Evolutionary conservation across 345 rosid species (phyloP).

Genomic region (Iberis pinnata): DNA sequence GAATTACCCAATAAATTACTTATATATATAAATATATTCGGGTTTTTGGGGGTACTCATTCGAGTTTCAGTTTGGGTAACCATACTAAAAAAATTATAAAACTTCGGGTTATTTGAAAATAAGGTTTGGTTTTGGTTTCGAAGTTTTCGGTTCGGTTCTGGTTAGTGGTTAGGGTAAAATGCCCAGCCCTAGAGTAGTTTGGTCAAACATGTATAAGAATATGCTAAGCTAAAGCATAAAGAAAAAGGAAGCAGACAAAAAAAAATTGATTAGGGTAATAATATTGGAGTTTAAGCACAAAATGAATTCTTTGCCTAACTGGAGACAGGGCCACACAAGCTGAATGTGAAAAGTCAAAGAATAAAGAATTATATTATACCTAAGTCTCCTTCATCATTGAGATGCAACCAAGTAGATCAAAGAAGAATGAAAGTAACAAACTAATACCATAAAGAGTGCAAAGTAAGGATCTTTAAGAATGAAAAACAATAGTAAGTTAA

Average conservation of each 20-base stretch:
- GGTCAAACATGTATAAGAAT: background rate
- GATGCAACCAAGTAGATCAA: background rate
- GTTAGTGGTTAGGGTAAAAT: too few species aligned
- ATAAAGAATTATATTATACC: background rate
- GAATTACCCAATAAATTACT: too few species aligned
- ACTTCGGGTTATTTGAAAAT: too few species aligned
- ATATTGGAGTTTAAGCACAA: too few species aligned
- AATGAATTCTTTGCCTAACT: background rate
- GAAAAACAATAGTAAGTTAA: background rate
- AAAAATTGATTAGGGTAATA: too few species aligned
- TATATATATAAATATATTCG: too few species aligned
- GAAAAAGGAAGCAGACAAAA: too few species aligned
- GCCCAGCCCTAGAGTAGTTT: background rate
- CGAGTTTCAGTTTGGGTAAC: too few species aligned
- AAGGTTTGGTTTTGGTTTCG: too few species aligned
- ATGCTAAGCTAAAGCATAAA: background rate
- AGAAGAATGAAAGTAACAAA: background rate
- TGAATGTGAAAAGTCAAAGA: slow-evolving; percentile 2
- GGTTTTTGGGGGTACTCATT: too few species aligned
- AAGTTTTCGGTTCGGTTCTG: too few species aligned
- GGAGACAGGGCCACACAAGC: background rate
- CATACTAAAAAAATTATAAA: too few species aligned
- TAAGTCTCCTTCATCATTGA: background rate
- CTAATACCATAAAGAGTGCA: slow-evolving; percentile 3
- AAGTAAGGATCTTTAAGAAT: background rate